Evolutionary conservation across 495 filamentous ascomycete genomes (phyloP), one percentile per base, ranked within the genome.

Genomic region (Amphirosellinia nigrospora): DNA sequence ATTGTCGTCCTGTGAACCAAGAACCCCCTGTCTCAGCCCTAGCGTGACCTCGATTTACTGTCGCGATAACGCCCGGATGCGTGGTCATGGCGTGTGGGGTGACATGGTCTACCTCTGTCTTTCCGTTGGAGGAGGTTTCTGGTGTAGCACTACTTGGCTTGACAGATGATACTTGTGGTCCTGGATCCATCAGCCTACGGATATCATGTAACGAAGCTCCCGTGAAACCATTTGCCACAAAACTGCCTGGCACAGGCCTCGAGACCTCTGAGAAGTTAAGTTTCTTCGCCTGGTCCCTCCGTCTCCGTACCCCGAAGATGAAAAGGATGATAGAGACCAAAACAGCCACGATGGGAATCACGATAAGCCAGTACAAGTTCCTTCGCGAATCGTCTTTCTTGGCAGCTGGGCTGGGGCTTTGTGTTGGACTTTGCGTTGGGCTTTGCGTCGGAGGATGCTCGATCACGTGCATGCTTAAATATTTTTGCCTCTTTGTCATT

Each of bases 401-500:
- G 0, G 71, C 62, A n/a, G 70, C 60, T 38, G 73, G 66, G 39
- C 69, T 52, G 15, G 69, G 21, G 10, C 60, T 71, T 10, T 70
- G 63, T 23, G 53, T 43, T 19, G 71, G 60, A 36, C 55, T 71
- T 10, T 70, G 64, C 26, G 48, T 41, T 19, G 69, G 19, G 10
- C 62, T 70, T 9, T 70, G 64, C 23, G 52, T 43, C 19, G 71
- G 60, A 30, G 46, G 3, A 30, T 71, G 39, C 58, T 77, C 60
- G 62, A 71, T 73, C 28, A 92, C 74, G 21, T 83, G 75, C 11
- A 93, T 79, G 0, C 79, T 82, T 60, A 93, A 82, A 21, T 77
- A 74, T 46, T 85, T 85, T 77, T 4, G 81, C 82, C 64, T 86
- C 85, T 26, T 76, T 73, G 0, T 69, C 69, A 65, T 81, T 71